Percentiles rank a stretch among this genome's conserved stretches.
These are phyloP conservation scores for Crataegus laevigata DNA, from an alignment of 306 rosid species.

Conservation along the genomic window DNA sequence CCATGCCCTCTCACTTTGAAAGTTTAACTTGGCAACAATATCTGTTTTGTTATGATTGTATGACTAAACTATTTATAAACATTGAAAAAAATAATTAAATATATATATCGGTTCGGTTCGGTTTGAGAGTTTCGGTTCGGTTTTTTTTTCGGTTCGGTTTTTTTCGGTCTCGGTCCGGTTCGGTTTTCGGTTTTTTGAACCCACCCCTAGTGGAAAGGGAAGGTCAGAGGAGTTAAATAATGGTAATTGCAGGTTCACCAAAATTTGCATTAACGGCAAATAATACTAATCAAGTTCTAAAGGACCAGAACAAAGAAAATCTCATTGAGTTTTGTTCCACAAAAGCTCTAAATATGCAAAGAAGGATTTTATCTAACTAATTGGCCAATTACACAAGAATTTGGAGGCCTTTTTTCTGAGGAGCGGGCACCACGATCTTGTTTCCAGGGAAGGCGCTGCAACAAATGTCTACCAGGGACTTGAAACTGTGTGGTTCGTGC, in stretches of 20 bases:
- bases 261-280: neutral
- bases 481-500: constrained; percentile 84
- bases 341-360: neutral
- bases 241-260: neutral
- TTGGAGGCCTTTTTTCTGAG: constrained; percentile 48
- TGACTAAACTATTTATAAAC: too few relatives aligned
- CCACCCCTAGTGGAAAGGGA: too few relatives aligned
- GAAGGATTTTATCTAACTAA: neutral
- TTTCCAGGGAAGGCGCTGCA: constrained; percentile 72
- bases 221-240: neutral
- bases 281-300: neutral
- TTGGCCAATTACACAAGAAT: constrained; percentile 24
- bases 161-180: too few relatives aligned
- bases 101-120: too few relatives aligned
- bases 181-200: too few relatives aligned
- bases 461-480: constrained; percentile 69
- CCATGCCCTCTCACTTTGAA: too few relatives aligned
- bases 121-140: too few relatives aligned
- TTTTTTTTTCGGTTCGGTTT: too few relatives aligned
- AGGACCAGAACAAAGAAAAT: neutral
- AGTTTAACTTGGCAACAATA: too few relatives aligned
- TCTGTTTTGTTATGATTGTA: too few relatives aligned
- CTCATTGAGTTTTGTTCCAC: neutral
- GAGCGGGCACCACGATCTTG: constrained; percentile 57
- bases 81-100: too few relatives aligned